phyloP scores from a whole-genome alignment of 73 alveolate genomes.

The Paramecium pentaurelia region DNA sequence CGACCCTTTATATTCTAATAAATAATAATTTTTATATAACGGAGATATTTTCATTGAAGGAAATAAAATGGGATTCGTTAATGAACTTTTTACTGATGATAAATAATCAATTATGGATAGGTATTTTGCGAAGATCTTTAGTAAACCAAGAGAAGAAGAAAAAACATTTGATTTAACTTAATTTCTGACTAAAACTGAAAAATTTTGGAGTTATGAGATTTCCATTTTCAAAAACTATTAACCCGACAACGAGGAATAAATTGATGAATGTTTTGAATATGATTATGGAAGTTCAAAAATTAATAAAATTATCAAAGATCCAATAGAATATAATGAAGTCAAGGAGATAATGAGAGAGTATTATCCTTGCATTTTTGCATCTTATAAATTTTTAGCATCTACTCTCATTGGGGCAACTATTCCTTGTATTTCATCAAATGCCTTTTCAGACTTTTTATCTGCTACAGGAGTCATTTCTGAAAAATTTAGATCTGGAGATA shows the following conservation, averaged over 20 bases:
- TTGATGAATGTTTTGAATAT: slow-evolving; percentile 79
- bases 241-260: slow-evolving; percentile 68
- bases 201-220: slow-evolving; percentile 52
- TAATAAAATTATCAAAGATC: slow-evolving; percentile 45
- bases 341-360: slow-evolving; percentile 50
- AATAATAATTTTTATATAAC: slow-evolving; percentile 11
- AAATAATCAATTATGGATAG: not conserved
- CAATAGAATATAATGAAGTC: not conserved
- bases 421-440: slow-evolving; percentile 50
- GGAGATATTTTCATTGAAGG: slow-evolving; percentile 48
- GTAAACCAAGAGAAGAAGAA: slow-evolving; percentile 57
- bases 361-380: slow-evolving; percentile 19
- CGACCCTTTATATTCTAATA: not conserved
- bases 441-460: slow-evolving; percentile 32
- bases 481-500: slow-evolving; percentile 51
- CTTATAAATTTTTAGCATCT: slow-evolving; percentile 18
- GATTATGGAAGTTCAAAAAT: slow-evolving; percentile 77
- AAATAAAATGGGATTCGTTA: slow-evolving; percentile 6
- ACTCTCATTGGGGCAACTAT: not conserved
- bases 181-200: not conserved
- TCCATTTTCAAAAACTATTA: slow-evolving; percentile 75
- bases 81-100: slow-evolving; percentile 32
- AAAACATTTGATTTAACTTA: slow-evolving; percentile 28
- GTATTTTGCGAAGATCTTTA: slow-evolving; percentile 9
- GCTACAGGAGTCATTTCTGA: not conserved